A percentile compares a stretch with the other conserved stretches of the same genome.
phyloP scores from a whole-genome alignment of 192 early-diverging fungal genomes.

The Backusella mclennaniae region DNA sequence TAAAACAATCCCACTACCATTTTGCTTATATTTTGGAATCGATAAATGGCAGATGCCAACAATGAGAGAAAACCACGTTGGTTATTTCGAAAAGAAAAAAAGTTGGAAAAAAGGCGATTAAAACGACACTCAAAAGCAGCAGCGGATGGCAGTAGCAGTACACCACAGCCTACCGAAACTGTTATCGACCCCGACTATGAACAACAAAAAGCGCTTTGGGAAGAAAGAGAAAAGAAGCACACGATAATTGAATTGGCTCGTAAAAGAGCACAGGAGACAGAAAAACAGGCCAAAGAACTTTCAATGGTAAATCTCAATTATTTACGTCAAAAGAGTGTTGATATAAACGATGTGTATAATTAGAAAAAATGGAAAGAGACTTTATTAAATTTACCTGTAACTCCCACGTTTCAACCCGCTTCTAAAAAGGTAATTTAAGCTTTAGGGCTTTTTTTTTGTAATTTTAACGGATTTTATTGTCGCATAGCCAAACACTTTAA shows the following conservation, averaged over 20 bases:
- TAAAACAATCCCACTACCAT: neutral
- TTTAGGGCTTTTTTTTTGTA: neutral
- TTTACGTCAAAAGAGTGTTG: neutral
- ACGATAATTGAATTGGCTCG: slow-evolving; percentile 2
- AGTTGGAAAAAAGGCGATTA: slow-evolving; percentile 3
- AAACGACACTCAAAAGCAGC: neutral
- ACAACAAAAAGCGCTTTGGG: slow-evolving; percentile 8
- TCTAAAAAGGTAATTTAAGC: slow-evolving; percentile 1
- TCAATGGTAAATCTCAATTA: neutral
- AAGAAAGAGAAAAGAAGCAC: slow-evolving; percentile 7
- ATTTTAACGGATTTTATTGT: neutral
- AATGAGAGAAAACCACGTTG: neutral
- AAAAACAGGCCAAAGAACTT: slow-evolving; percentile 11
- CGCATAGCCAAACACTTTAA: neutral
- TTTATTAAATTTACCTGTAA: slow-evolving; percentile 17
- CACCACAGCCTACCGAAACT: neutral
- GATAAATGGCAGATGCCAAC: neutral
- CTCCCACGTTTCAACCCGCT: neutral
- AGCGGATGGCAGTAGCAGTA: neutral
- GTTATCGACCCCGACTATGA: neutral
- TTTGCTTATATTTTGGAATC: neutral
- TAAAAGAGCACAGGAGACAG: slow-evolving; percentile 7
- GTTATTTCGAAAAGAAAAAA: slow-evolving; percentile 8
- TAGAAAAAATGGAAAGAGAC: slow-evolving; percentile 16
- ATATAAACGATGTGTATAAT: neutral